Base-by-base conservation (phyloP, 1,139 yeast species). In the Lodderomyces oxycetoniae region DNA sequence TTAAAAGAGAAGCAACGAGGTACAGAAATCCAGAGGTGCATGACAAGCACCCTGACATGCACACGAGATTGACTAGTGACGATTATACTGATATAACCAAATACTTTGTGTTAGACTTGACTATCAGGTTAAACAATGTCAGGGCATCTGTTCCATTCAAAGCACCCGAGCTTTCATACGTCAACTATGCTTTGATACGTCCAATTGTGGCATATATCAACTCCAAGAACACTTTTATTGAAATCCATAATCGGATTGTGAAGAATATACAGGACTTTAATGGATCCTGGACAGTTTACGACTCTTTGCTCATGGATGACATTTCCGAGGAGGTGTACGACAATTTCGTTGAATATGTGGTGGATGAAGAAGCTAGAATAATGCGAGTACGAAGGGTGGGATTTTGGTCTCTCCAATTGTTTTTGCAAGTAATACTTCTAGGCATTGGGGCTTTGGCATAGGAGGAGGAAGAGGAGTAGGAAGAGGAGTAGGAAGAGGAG, bases 201-300 rank as follows among this genome's bases (percentile, higher is more conserved):
- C 98, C 98, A 0, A 89, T 91, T 53, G 96, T 91, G 19, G 97
- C 93, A 0, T 91, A 89, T 57, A 89, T 91, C 53, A 91, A 91
- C 56, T 82, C 94, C 23, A 75, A 84, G 42, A 83, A 85, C 50
- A 87, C 97, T 0, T 84, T 82, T 47, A 89, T 91, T 43, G 96
- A 95, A 32, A 79, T 91, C 41, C 72, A 79, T 44, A 87, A 95
- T 51, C 74, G 89, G 4, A 77, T 91, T n/a, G 82, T 83, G 30
- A 91, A 91, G 53, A 73, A 77, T 34, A 61, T 87, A 19, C 65
- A 67, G 24, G 97, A 91, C 51, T 91, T 91, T 52, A 88, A 85
- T 48, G 98, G 98, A 0, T 77, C 95, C 4, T 91, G 98, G 98
- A 91, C 98, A 1, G 71, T 88, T 4, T 91, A 88, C 56, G 98